Evolutionary conservation across 169 alveolate genomes (phyloP).

Genomic region (Plasmodium chabaudi): DNA sequence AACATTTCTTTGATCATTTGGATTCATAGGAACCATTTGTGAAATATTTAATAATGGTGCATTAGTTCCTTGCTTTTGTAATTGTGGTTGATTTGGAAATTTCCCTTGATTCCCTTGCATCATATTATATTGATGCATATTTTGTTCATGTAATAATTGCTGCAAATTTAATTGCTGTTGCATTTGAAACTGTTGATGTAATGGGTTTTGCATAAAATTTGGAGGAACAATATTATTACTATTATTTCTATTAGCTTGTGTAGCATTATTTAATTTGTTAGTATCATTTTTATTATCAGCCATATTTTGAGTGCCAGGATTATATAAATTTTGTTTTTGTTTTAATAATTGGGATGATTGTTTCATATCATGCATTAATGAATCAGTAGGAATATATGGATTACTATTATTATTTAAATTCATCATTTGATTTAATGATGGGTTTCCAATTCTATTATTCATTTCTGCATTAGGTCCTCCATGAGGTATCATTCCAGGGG

Average conservation of each 20-base stretch:
- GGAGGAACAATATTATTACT: constrained; percentile 7
- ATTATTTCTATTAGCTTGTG: constrained; percentile 16
- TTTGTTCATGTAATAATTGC: constrained; percentile 56
- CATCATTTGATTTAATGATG: constrained; percentile 49
- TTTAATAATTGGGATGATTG: constrained; percentile 36
- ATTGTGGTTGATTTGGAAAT: constrained; percentile 21
- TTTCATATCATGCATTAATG: constrained; percentile 46
- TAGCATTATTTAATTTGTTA: constrained; percentile 2
- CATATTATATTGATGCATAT: constrained; percentile 28
- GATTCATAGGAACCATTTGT: constrained; percentile 22
- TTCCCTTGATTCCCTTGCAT: constrained; percentile 21
- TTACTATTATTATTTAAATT: constrained; percentile 1
- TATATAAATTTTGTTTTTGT: constrained; percentile 27
- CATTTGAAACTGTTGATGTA: constrained; percentile 49
- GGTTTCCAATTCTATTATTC: constrained; percentile 14
- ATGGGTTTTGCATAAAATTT: constrained; percentile 41
- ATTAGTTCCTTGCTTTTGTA: constrained; percentile 45
- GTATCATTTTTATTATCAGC: not conserved
- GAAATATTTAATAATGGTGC: constrained; percentile 55
- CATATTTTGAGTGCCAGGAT: not conserved
- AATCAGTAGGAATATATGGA: constrained; percentile 24
- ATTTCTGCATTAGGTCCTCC: not conserved
- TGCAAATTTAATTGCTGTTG: constrained; percentile 72
- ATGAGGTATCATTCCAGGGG: not conserved
- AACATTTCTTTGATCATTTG: constrained; percentile 52